Evolutionary conservation across 305 asterid genomes (phyloP), one percentile per base, ranked within the genome.

Genomic region (Caryopteris hybrid): DNA sequence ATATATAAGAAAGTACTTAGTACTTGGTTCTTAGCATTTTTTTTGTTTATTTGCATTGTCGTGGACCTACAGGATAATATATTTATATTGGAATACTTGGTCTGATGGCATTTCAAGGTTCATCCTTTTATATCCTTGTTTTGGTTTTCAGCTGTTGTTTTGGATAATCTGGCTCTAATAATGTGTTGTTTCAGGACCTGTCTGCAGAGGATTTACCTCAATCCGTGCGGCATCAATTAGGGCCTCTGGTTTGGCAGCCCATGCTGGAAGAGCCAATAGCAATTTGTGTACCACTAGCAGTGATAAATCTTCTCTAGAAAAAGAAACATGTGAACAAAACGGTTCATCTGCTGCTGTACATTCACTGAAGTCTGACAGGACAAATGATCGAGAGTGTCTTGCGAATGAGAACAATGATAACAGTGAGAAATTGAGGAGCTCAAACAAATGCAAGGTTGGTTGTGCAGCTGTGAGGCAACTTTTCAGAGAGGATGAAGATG

Each of bases 181-280:
- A 64, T 57, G 41, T 79, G 43, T 51, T 74, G 61, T 76, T 75
- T 79, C 89, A 91, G 97, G 85, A 75, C 66, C 84, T 66, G 38
- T 63, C 39, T 41, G 48, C 27, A 42, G 79, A 71, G 89, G 82
- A 27, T 87, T 91, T 79, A 79, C 96, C 66, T 77, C 88, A 22
- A 57, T 88, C 58, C 97, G 93, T 71, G 81, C 77, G 69, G 92
- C 92, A 69, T 84, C 97, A 53, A 14, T 85, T 53, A 80, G 96
- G 81, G 91, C 92, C 36, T 83, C 91, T 63, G 99, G 99, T 71
- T 81, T 89, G 79, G 91, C 88, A 16, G 96, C 97, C 66, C 73
- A 54, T 61, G 68, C 72, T 18, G 68, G 66, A 81, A 83, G 83
- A 64, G 65, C 77, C 13, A 79, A 54, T 31, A 56, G 66, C 39